phyloP scores from a whole-genome alignment of 306 rosid species.

The Castanea mollissima region DNA sequence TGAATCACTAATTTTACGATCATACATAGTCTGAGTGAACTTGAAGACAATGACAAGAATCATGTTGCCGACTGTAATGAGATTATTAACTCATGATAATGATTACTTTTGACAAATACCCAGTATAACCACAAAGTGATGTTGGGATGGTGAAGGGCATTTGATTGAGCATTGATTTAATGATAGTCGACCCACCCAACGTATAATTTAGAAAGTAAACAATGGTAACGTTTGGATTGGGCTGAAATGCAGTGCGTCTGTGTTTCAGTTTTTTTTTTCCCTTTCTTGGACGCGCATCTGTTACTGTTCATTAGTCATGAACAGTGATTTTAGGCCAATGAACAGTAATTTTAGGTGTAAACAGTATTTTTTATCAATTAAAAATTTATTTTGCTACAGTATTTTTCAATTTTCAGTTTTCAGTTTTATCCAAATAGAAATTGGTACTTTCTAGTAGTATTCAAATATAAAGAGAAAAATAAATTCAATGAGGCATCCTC shows the following conservation, averaged over 20 bases:
- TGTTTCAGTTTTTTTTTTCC: too few species aligned
- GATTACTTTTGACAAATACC: constrained; percentile 24
- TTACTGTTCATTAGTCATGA: too few species aligned
- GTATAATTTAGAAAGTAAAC: not conserved
- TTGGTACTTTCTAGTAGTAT: not conserved
- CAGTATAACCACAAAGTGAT: constrained; percentile 13
- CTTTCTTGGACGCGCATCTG: too few species aligned
- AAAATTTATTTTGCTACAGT: too few species aligned
- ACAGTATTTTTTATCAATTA: too few species aligned
- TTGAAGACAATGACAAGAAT: not conserved
- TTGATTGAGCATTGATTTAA: constrained; percentile 21
- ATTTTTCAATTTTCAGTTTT: too few species aligned
- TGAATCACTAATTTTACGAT: too few species aligned
- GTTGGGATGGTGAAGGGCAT: constrained; percentile 22
- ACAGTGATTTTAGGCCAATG: too few species aligned
- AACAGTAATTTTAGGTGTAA: too few species aligned
- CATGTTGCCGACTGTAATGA: constrained; percentile 15
- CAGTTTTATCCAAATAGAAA: not conserved
- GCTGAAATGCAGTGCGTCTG: too few species aligned
- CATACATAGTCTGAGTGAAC: too few species aligned
- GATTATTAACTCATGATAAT: constrained; percentile 20
- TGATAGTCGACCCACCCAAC: not conserved
- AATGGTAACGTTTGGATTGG: too few species aligned
- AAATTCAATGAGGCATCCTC: not conserved
- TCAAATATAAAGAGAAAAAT: not conserved